Evolutionary conservation across 352 stramenopile genomes (phyloP).

Genomic region (Phytophthora fragariaefolia): DNA sequence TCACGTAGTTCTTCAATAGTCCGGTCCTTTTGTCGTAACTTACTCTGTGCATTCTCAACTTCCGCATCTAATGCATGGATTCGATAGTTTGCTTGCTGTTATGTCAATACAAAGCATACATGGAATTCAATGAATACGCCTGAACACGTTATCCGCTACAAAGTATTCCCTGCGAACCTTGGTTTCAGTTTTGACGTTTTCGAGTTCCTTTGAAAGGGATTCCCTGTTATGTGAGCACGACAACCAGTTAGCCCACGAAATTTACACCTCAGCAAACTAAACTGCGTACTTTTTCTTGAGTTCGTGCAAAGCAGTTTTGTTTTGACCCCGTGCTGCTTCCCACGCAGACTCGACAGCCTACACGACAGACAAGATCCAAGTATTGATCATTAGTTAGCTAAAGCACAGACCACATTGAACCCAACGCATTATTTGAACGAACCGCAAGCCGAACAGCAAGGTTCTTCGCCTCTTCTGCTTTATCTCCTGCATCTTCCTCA

Average conservation of each 20-base stretch:
- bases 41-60: constrained; percentile 76
- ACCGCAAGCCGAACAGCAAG: constrained; percentile 66
- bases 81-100: constrained; percentile 70
- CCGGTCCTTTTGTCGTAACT: constrained; percentile 78
- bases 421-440: constrained; percentile 12
- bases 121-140: background rate
- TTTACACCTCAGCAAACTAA: background rate
- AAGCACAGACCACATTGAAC: too few species aligned
- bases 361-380: too few species aligned
- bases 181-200: constrained; percentile 69
- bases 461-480: constrained; percentile 78
- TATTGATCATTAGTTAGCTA: background rate
- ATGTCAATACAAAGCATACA: background rate
- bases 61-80: constrained; percentile 81
- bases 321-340: constrained; percentile 79
- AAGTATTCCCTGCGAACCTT: constrained; percentile 40
- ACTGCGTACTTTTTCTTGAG: constrained; percentile 76
- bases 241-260: background rate
- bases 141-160: background rate
- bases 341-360: constrained; percentile 81
- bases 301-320: constrained; percentile 77
- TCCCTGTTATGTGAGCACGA: constrained; percentile 35
- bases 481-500: constrained; percentile 58
- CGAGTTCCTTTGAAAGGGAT: constrained; percentile 68
- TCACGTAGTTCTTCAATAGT: constrained; percentile 75